Conservation (phyloP, 306 rosid genomes). For the Lathyrus sativus region DNA sequence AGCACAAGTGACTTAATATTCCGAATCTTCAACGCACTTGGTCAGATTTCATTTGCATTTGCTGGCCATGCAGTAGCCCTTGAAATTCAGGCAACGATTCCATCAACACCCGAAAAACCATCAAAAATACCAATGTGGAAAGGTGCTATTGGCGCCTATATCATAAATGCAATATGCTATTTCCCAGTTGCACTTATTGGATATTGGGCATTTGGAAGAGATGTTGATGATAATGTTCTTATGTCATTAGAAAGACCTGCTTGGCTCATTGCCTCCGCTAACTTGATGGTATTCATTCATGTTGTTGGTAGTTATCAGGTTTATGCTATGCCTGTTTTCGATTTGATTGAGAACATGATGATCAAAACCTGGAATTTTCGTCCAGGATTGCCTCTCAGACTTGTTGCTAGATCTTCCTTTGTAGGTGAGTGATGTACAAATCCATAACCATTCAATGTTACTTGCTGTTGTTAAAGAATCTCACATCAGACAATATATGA, state of each 20-base stretch:
- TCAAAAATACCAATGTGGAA: conserved; percentile 88
- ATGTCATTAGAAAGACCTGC: conserved; percentile 65
- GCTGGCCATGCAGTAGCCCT: conserved; percentile 95
- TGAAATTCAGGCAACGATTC: conserved; percentile 96
- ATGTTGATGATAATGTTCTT: conserved; percentile 76
- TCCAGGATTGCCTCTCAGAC: conserved; percentile 70
- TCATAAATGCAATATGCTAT: conserved; percentile 81
- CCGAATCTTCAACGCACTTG: conserved; percentile 81
- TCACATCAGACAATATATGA: too few relatives aligned
- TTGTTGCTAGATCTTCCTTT: conserved; percentile 72
- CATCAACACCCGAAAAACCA: conserved; percentile 82
- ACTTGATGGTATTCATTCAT: conserved; percentile 86
- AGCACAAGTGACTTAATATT: conserved; percentile 60
- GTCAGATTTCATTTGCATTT: conserved; percentile 84
- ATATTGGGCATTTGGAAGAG: conserved; percentile 90
- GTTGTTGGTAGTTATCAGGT: conserved; percentile 98
- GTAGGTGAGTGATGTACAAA: conserved; percentile 48
- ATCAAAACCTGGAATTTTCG: conserved; percentile 55
- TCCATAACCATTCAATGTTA: too few relatives aligned
- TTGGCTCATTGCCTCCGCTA: conserved; percentile 92
- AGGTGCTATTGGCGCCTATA: conserved; percentile 80
- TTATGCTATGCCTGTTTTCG: conserved; percentile 92
- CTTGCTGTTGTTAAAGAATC: too few relatives aligned
- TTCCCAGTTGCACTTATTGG: conserved; percentile 89
- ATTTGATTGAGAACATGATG: conserved; percentile 71